Evolutionary conservation across 148 eudicot species (phyloP), one percentile per base, ranked within the genome.

Genomic region (Spergularia marina): DNA sequence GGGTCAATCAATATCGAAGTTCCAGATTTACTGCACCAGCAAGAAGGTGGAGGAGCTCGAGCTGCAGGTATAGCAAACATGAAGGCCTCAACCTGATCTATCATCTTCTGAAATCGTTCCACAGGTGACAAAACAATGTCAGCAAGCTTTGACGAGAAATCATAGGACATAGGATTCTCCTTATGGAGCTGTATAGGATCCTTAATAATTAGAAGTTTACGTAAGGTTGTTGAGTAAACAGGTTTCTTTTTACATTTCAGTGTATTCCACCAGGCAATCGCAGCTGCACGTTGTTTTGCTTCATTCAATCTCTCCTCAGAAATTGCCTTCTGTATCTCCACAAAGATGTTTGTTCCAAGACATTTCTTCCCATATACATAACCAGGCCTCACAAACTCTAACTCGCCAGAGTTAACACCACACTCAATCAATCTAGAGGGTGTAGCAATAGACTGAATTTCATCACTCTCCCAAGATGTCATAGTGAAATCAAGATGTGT

Each of bases 1-100:
- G 89, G 85, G 17, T 77, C 80, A 36, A 89, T 21, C 78, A 96
- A 89, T 53, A 86, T 91, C 74, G 94, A 84, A 64, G 77, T 74
- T 72, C 83, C 83, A 17, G 82, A 79, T 82, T 83, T 92, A 72
- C 91, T 92, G 88, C 90, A 92, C 99, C 99, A 96, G 80, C 93
- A 91, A 84, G 83, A 74, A 76, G 97, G 97, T 2, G 89, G 80
- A 7, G 98, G 91, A 18, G 93, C 92, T 70, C 99, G 92, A 67
- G 99, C 99, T 65, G 99, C 98, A 23, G 99, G 99, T 83, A 96
- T 96, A 70, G 96, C 90, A 86, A 96, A 96, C 99, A 96, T 92
- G 84, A 91, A 96, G 78, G 91, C 89, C 78, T 91, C 99, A 65
- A 96, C 91, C 81, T 88, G 93, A 83, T 89, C 93, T 77, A 80